A percentile compares a stretch with the other conserved stretches of the same genome.
phyloP scores from a whole-genome alignment of 495 filamentous ascomycete genomes.

The Cetradonia linearis region DNA sequence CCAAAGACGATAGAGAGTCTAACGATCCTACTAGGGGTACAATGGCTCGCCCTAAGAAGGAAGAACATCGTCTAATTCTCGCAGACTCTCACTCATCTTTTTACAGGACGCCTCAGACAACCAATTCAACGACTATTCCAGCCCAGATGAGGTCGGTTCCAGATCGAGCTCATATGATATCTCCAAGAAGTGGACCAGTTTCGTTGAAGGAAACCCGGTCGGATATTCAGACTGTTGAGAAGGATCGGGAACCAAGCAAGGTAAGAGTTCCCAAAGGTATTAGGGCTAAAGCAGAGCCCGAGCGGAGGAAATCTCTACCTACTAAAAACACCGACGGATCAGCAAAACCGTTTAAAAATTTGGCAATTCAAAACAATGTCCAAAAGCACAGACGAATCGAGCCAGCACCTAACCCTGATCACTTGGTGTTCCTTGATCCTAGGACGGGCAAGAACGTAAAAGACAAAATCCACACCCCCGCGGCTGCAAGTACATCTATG shows the following conservation, averaged over 20 bases:
- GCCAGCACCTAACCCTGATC: conserved; percentile 35
- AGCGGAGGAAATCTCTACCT: conserved; percentile 21
- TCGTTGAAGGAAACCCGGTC: background rate
- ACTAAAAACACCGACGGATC: conserved; percentile 5
- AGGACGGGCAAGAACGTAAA: conserved; percentile 26
- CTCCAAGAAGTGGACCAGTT: background rate
- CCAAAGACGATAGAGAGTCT: background rate
- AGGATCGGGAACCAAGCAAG: background rate
- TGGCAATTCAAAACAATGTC: conserved; percentile 23
- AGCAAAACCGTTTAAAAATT: conserved; percentile 12
- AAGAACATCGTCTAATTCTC: background rate
- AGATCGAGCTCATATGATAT: too few relatives aligned
- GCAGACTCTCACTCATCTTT: too few relatives aligned
- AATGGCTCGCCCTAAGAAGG: background rate
- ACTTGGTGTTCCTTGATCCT: conserved; percentile 34
- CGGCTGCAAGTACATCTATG: conserved; percentile 1
- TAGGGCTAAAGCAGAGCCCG: conserved; percentile 7
- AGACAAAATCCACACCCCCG: background rate
- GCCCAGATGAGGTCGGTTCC: too few relatives aligned
- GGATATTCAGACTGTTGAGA: background rate
- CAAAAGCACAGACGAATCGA: conserved; percentile 39
- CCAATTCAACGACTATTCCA: too few relatives aligned
- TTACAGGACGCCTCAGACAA: too few relatives aligned
- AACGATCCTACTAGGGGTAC: background rate
- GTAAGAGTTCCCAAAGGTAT: conserved; percentile 5